These are phyloP conservation scores for Pichia gijzeniarum DNA, from an alignment of 805 yeast species.

Conservation along the genomic window DNA sequence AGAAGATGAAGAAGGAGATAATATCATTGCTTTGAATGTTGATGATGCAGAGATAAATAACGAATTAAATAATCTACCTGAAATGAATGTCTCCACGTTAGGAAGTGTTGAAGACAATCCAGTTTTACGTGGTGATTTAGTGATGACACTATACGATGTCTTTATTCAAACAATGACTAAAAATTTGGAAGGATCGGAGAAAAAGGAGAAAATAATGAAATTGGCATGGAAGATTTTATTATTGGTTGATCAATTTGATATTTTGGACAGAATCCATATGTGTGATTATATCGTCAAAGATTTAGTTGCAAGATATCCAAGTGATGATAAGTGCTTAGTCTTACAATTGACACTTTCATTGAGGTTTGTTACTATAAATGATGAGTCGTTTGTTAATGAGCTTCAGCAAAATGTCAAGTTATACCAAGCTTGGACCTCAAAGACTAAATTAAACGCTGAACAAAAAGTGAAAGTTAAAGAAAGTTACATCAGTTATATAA, in stretches of 20 bases:
- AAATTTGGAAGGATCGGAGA: conserved; percentile 17
- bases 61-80: conserved; percentile 66
- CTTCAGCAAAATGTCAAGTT: conserved; percentile 68
- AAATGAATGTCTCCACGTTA: conserved; percentile 75
- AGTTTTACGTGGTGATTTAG: conserved; percentile 68
- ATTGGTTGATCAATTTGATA: conserved; percentile 63
- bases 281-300: conserved; percentile 56
- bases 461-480: conserved; percentile 29
- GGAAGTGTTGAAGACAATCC: conserved; percentile 85
- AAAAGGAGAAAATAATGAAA: not conserved
- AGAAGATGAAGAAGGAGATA: conserved; percentile 17
- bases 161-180: conserved; percentile 45
- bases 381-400: conserved; percentile 44
- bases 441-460: conserved; percentile 31
- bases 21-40: conserved; percentile 13
- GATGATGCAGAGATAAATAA: conserved; percentile 47
- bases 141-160: conserved; percentile 62
- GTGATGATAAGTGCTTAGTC: conserved; percentile 34
- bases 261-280: conserved; percentile 62
- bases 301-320: conserved; percentile 38
- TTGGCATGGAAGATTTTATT: conserved; percentile 38
- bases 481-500: conserved; percentile 30
- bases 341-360: conserved; percentile 62
- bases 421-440: conserved; percentile 46
- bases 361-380: conserved; percentile 40